Evolutionary conservation across 345 rosid species (phyloP), one percentile per base, ranked within the genome.

Genomic region (Orychophragmus violaceus): DNA sequence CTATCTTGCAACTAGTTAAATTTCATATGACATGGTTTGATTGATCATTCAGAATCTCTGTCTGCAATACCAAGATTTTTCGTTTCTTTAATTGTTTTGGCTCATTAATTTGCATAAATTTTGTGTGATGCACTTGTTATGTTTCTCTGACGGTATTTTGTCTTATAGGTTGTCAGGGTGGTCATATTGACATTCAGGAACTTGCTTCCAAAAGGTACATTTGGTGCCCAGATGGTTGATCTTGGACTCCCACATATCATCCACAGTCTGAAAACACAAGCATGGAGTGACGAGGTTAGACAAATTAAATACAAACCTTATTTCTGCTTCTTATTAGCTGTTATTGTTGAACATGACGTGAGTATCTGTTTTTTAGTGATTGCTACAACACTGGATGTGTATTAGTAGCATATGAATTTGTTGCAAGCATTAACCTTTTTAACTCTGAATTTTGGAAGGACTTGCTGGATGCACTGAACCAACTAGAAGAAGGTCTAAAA

Each of bases 261-360:
- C 70, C 90, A 88, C 76, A 88, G 83, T 82, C 81, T 93, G 64
- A 90, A 90, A 79, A 66, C 96, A 6, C 97, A 93, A 77, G 96
- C 98, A 63, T 93, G 98, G 98, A 90, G 92, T 77, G 98, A 93
- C 57, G 98, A 93, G 94, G 98, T 88, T 70, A 85, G 76, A 74
- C 58, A 39, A 42, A 39, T 70, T 27, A 14, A 11, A 32, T 48
- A 62, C 68, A 62, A 74, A 45, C 16, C 64, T 55, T 29, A 57
- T 2, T 2, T 24, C 39, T 50, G 52, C 14, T 19, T n/a, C 50
- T 45, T 48, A 4, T 59, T 33, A 59, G 30, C 29, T 18, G 59
- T 25, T 58, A 32, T 8, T 45, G 46, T 68, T 30, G 58, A 58
- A 24, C 29, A 3, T 58, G 21, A 17, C 25, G 56, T 45, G 39